Percentiles rank a stretch among this genome's conserved stretches.
These are phyloP conservation scores for Gossypium schwendimanii DNA, from an alignment of 441 rosid species.

Conservation along the genomic window DNA sequence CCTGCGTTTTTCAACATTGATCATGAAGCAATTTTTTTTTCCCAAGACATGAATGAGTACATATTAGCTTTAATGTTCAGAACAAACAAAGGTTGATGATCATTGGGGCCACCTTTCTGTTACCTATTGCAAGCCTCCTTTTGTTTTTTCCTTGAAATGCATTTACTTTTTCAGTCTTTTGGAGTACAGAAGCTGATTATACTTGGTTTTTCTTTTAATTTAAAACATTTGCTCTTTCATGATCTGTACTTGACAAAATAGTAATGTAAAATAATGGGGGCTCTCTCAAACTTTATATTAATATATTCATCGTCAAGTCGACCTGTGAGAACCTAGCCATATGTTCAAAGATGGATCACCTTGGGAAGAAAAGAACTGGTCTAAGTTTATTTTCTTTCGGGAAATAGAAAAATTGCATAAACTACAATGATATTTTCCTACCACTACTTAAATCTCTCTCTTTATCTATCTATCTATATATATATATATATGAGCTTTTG, in stretches of 20 bases:
- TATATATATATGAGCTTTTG: slow-evolving; percentile 12
- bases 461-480: background rate
- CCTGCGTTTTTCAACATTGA: background rate
- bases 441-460: slow-evolving; percentile 15
- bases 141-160: slow-evolving; percentile 16
- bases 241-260: background rate
- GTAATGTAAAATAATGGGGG: background rate
- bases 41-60: background rate
- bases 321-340: slow-evolving; percentile 15
- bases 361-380: slow-evolving; percentile 31
- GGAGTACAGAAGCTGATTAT: slow-evolving; percentile 17
- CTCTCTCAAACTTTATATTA: background rate
- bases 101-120: slow-evolving; percentile 21
- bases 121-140: background rate
- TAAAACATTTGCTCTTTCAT: background rate
- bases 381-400: slow-evolving; percentile 23
- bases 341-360: slow-evolving; percentile 24
- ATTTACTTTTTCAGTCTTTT: slow-evolving; percentile 30
- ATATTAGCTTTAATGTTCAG: slow-evolving; percentile 18
- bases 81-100: slow-evolving; percentile 20
- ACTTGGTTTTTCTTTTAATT: background rate
- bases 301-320: background rate
- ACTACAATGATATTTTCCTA: slow-evolving; percentile 23
- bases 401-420: slow-evolving; percentile 30
- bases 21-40: slow-evolving; percentile 4